Percentiles rank a stretch among this genome's conserved stretches.
Conservation (phyloP, 495 filamentous ascomycete species). For the Podospora pseudoanserina region DNA sequence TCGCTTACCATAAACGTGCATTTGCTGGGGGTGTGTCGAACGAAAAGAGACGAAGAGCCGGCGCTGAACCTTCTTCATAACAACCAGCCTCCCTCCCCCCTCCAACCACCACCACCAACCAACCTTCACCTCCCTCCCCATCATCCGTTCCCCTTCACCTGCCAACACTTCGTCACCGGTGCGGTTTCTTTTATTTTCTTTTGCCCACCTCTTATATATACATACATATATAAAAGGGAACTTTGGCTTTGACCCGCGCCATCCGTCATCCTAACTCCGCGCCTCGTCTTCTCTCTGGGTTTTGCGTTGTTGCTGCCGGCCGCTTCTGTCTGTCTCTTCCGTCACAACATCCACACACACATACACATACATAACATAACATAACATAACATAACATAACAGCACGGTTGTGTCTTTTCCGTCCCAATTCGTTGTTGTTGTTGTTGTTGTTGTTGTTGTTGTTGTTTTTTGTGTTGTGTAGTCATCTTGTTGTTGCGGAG, state of each 20-base stretch:
- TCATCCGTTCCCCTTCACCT: background rate
- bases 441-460: background rate
- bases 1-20: background rate
- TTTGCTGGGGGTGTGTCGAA: background rate
- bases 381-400: background rate
- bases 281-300: background rate
- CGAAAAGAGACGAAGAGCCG: slow-evolving; percentile 11
- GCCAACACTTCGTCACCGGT: no score
- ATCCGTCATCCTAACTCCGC: slow-evolving; percentile 19
- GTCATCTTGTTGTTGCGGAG: background rate
- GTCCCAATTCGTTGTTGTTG: slow-evolving; percentile 21
- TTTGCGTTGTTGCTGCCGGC: no score
- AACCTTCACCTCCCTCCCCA: slow-evolving; percentile 3
- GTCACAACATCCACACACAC: no score
- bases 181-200: no score
- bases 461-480: no score
- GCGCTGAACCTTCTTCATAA: slow-evolving; percentile 21
- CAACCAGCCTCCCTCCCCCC: slow-evolving; percentile 7
- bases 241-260: slow-evolving; percentile 10
- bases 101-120: no score
- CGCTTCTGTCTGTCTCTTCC: no score
- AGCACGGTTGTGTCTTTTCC: slow-evolving; percentile 5
- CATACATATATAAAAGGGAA: no score
- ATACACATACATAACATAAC: no score
- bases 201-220: no score